Base-by-base conservation (phyloP, 352 stramenopile genomes). In the Phytophthora brassicae region DNA sequence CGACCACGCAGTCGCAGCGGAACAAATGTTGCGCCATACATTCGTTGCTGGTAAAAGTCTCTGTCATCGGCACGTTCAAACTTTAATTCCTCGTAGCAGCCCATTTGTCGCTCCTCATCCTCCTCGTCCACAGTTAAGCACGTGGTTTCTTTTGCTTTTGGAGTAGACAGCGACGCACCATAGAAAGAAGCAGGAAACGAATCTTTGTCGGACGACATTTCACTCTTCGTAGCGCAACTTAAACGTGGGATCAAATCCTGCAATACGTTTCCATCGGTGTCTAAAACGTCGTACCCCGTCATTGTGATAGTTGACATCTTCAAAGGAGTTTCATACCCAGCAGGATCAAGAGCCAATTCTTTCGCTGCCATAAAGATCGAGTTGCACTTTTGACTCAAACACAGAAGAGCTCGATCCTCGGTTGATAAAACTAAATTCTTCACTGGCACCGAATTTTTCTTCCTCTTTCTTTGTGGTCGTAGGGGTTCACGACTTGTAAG, bases 11-110 rank as follows among this genome's bases (percentile, higher is more conserved):
- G 42, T 16, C 59, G 24, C 58, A 78, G 75, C 17, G 77, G 77
- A 28, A 77, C 56, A 50, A 86, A 86, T 28, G 38, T 67, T 7
- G 72, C 73, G 22, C 77, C 72, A 48, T 84, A 86, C 66, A 86
- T 78, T 38, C 70, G 77, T n/a, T 57, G 54, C 31, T 79, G 72
- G 28, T 82, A 86, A 20, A 56, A 69, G 0, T 77, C 74, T 9
- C 75, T 74, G 26, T 84, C 74, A 13, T 75, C 75, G 0, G 47
- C 57, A 16, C 61, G 45, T 26, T 66, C 47, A 19, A 86, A 86
- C 14, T 51, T 26, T 39, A 86, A 47, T 7, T 55, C 55, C 24
- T 86, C 72, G 56, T 81, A 80, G 43, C 54, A 72, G 23, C 68
- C 68, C 26, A 68, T 42, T 14, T 38, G 45, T 33, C 19, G 19